Evolutionary conservation across 768 basidiomycete species (phyloP).

Genomic region (Kwoniella bestiolae): DNA sequence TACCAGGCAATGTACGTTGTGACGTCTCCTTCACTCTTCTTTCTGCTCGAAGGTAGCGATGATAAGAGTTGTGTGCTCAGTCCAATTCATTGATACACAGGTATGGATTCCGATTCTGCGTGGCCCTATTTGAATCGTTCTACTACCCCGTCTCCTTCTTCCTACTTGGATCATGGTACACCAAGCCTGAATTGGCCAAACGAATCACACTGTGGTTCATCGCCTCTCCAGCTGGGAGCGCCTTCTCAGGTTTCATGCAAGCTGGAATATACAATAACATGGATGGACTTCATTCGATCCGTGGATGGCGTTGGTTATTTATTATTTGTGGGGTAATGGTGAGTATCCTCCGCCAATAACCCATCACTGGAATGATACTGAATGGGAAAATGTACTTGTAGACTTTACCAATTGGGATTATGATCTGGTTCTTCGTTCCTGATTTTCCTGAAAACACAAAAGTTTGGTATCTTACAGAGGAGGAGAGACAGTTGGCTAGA

Average conservation of each 20-base stretch:
- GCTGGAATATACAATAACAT: constrained; percentile 27
- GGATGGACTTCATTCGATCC: constrained; percentile 22
- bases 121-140: constrained; percentile 20
- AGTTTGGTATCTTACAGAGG: constrained; percentile 33
- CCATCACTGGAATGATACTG: neutral
- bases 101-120: constrained; percentile 29
- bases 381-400: neutral
- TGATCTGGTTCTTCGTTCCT: constrained; percentile 30
- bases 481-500: constrained; percentile 26
- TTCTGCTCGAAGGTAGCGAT: too few relatives aligned
- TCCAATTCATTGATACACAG: constrained; percentile 13
- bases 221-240: constrained; percentile 17
- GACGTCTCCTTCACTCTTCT: too few relatives aligned
- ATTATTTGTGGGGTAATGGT: constrained; percentile 32
- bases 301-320: constrained; percentile 35
- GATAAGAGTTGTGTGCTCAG: too few relatives aligned
- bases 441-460: constrained; percentile 32
- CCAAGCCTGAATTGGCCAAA: constrained; percentile 18
- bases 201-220: constrained; percentile 27
- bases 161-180: constrained; percentile 29
- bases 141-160: constrained; percentile 14
- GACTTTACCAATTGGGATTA: constrained; percentile 26
- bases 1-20: constrained; percentile 26
- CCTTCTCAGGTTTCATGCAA: constrained; percentile 27
- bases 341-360: too few relatives aligned